Percentiles rank a stretch among this genome's conserved stretches.
phyloP scores from a whole-genome alignment of 257 asterid species.

The Nicotiana knightiana region DNA sequence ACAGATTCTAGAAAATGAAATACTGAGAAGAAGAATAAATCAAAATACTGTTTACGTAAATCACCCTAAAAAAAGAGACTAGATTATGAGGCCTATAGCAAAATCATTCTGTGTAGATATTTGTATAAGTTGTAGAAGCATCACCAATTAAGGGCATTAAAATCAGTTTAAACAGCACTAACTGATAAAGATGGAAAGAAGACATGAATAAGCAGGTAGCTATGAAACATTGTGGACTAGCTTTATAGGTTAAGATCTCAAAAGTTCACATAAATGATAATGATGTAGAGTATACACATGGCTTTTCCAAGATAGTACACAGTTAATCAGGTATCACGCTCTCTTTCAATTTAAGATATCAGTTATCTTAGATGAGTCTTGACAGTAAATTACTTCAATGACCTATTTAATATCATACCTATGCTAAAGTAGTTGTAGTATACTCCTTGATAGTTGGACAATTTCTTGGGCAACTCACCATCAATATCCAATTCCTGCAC shows the following conservation, averaged over 20 bases:
- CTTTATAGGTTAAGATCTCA: not conserved
- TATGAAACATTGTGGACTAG: not conserved
- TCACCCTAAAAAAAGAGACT: not conserved
- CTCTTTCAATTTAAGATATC: not conserved
- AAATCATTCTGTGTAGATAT: not conserved
- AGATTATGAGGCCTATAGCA: not conserved
- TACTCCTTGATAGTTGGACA: constrained; percentile 77
- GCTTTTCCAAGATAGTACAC: not conserved
- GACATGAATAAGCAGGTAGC: not conserved
- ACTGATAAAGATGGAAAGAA: not conserved
- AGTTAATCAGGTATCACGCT: not conserved
- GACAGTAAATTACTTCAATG: not conserved
- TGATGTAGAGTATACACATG: not conserved
- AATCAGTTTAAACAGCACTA: not conserved
- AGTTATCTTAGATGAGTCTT: not conserved
- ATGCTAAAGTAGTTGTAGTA: constrained; percentile 95
- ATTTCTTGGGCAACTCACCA: constrained; percentile 61
- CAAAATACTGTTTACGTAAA: not conserved
- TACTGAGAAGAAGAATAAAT: not conserved
- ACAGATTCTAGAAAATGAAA: not conserved
- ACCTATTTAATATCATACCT: constrained; percentile 34
- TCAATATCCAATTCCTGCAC: constrained; percentile 61
- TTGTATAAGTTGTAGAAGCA: not conserved
- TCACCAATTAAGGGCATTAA: not conserved
- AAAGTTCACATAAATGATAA: not conserved